These are phyloP conservation scores for Hypocreales sp. DNA, from an alignment of 2,329 filamentous ascomycete genomes.

Conservation along the genomic window DNA sequence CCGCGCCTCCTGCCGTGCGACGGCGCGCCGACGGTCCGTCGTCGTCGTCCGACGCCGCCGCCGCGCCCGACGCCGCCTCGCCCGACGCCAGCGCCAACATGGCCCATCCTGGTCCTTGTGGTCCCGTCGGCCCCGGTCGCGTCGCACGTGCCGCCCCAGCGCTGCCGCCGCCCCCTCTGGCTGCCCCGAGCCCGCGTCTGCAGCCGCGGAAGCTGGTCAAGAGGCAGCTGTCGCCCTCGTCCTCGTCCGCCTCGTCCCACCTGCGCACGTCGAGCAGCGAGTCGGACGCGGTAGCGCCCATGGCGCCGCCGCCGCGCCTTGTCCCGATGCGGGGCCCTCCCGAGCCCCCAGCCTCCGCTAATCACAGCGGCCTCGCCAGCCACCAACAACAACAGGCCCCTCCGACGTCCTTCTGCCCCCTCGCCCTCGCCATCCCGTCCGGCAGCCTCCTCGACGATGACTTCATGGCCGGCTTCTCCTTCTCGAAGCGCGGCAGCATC, in stretches of 20 bases:
- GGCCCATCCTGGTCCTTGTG: too few relatives aligned
- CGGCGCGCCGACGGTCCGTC: background rate
- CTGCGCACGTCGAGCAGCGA: conserved; percentile 10
- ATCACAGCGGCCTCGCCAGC: conserved; percentile 4
- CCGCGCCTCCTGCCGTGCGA: background rate
- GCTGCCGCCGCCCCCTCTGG: background rate
- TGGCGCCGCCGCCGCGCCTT: conserved; percentile 5
- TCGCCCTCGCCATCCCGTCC: conserved; percentile 40
- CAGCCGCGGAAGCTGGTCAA: conserved; percentile 6
- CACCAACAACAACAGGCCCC: conserved; percentile 1
- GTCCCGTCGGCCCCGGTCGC: too few relatives aligned
- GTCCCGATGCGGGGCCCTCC: conserved; percentile 11
- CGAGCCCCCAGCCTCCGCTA: conserved; percentile 7
- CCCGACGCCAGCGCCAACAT: too few relatives aligned
- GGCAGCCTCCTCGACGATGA: conserved; percentile 42
- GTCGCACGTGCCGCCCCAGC: too few relatives aligned
- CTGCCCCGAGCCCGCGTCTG: background rate
- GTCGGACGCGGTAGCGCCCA: conserved; percentile 5
- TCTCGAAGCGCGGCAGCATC: conserved; percentile 48
- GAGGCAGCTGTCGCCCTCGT: background rate
- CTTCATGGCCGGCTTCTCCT: conserved; percentile 38
- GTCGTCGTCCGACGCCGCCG: background rate
- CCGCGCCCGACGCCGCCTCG: too few relatives aligned
- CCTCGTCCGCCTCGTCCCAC: background rate
- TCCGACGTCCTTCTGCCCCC: conserved; percentile 25